A percentile compares a stretch with the other conserved stretches of the same genome.
phyloP scores from a whole-genome alignment of 371 early-diverging fungal species.

The Nematocida displodere region DNA sequence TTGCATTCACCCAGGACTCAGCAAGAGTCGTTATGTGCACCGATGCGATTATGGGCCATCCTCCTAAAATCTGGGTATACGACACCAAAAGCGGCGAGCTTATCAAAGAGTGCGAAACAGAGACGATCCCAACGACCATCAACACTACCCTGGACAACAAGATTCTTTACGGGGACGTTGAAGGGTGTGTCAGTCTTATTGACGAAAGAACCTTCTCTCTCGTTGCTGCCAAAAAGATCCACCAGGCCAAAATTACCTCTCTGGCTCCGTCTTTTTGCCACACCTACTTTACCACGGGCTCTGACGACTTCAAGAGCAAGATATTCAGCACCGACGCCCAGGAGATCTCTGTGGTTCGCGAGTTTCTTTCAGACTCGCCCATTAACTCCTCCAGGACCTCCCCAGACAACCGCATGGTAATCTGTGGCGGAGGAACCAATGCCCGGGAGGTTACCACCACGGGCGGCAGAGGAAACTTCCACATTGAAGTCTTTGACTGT shows the following conservation, averaged over 20 bases:
- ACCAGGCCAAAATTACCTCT: conserved; percentile 75
- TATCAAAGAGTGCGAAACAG: conserved; percentile 70
- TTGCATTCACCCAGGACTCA: conserved; percentile 79
- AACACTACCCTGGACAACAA: conserved; percentile 72
- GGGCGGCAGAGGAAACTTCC: conserved; percentile 84
- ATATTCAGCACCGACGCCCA: conserved; percentile 72
- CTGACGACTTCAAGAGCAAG: conserved; percentile 85
- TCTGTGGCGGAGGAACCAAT: conserved; percentile 72
- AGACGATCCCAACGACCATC: conserved; percentile 79
- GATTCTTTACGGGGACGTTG: conserved; percentile 72
- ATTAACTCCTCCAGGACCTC: conserved; percentile 88
- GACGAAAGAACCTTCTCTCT: conserved; percentile 63
- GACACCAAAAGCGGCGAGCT: conserved; percentile 67
- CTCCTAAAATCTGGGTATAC: conserved; percentile 74
- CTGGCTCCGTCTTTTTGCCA: conserved; percentile 82
- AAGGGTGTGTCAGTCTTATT: conserved; percentile 59
- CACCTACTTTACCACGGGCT: conserved; percentile 86
- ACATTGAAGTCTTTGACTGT: conserved; percentile 92
- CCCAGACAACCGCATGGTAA: conserved; percentile 67
- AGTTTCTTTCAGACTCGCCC: conserved; percentile 79
- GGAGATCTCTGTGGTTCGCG: conserved; percentile 74
- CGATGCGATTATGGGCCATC: conserved; percentile 86
- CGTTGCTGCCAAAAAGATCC: conserved; percentile 67
- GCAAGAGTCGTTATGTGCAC: conserved; percentile 73
- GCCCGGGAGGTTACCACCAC: conserved; percentile 91